phyloP scores from a whole-genome alignment of 2,329 filamentous ascomycete genomes.

The Leptosphaerulina australis region DNA sequence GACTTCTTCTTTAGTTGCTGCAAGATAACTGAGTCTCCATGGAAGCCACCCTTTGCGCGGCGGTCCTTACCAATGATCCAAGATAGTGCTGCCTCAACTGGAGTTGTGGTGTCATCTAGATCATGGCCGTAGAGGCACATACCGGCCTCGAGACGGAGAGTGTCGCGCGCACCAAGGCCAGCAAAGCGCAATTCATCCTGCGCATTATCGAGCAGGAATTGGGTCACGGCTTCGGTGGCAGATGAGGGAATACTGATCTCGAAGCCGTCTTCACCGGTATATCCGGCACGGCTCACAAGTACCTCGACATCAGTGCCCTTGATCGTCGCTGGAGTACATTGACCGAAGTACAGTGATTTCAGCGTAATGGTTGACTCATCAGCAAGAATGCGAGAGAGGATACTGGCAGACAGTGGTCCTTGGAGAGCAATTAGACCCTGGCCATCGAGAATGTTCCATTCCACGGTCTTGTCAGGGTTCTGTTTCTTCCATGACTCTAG shows the following conservation, averaged over 20 bases:
- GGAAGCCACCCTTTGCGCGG: slow-evolving; percentile 74
- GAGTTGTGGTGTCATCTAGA: slow-evolving; percentile 77
- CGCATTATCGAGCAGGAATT: slow-evolving; percentile 68
- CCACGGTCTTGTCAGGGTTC: slow-evolving; percentile 54
- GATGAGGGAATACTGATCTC: slow-evolving; percentile 83
- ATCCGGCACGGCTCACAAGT: slow-evolving; percentile 86
- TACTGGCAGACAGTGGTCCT: slow-evolving; percentile 74
- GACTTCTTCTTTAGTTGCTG: slow-evolving; percentile 77
- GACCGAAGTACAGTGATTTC: slow-evolving; percentile 79
- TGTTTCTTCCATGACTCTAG: slow-evolving; percentile 60
- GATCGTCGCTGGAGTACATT: slow-evolving; percentile 70
- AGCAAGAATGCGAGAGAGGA: slow-evolving; percentile 70
- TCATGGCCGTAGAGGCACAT: slow-evolving; percentile 99
- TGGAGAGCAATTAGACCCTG: slow-evolving; percentile 88
- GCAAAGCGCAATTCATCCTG: slow-evolving; percentile 76
- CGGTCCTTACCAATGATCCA: slow-evolving; percentile 89
- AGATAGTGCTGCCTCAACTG: slow-evolving; percentile 67
- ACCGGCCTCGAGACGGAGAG: slow-evolving; percentile 89
- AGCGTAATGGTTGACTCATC: slow-evolving; percentile 48
- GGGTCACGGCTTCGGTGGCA: slow-evolving; percentile 69
- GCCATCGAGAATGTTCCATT: slow-evolving; percentile 72
- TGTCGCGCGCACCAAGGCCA: slow-evolving; percentile 89
- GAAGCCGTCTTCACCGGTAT: slow-evolving; percentile 98
- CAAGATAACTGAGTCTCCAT: slow-evolving; percentile 79
- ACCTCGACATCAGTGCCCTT: slow-evolving; percentile 62